Base-by-base conservation (phyloP, 2,329 filamentous ascomycete genomes). In the Sordariomycetes sp. region DNA sequence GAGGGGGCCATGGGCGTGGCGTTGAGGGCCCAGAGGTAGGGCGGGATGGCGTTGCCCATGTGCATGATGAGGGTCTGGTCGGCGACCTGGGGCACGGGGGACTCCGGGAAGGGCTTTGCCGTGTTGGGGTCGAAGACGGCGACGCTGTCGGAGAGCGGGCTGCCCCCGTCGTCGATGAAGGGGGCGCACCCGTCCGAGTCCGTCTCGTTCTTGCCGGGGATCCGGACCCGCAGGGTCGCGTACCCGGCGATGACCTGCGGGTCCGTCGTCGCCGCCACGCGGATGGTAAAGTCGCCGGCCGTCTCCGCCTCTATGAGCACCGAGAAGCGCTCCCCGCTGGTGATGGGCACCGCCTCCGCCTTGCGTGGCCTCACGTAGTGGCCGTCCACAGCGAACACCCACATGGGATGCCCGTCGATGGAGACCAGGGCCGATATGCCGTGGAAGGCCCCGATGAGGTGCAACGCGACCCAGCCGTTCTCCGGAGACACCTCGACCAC, bases 211-310 rank as follows among this genome's bases (percentile, higher is more conserved):
- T 50, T 3, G 25, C 61, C 64, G 60, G 64, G 62, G n/a, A 64
- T 64, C 3, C 61, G 59, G 18, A 74, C 68, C 2, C 72, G 70
- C 46, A 87, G 67, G 10, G 75, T 70, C 1, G 78, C 82, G 20
- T 75, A 73, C 1, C 77, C 81, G 16, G 74, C 73, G 34, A 86
- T 72, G 58, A 85, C 73, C 64, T 87, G 84, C 12, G 78, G 75
- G 2, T 73, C 67, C 34, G 71, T 72, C 16, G 71, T 69, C 18
- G 78, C 76, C 28, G 78, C 76, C 48, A 79, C 71, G 2, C 83
- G 80, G 35, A 85, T 76, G 7, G 76, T 76, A 65, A 81, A 86
- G 59, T 78, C 69, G 1, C 77, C 78, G 0, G 72, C 65, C 48
- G 75, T 72, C 50, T 75, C 67, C 4, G 81, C 69, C 59, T 74